These are phyloP conservation scores for Paulownia fortunei DNA, from an alignment of 257 asterid species.

Conservation along the genomic window DNA sequence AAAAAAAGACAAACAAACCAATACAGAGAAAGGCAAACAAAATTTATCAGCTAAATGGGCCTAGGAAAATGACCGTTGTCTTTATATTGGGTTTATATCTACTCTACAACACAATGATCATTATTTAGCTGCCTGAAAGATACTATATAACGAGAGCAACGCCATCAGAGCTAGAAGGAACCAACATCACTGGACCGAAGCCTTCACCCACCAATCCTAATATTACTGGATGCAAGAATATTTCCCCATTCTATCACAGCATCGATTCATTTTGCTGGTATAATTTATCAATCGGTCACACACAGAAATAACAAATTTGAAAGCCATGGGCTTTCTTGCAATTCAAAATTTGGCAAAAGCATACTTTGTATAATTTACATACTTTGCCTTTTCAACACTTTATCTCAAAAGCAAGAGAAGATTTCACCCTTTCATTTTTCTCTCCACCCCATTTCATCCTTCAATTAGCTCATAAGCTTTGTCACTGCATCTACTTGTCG, in stretches of 20 bases:
- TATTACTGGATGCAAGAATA: background rate
- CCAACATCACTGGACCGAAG: background rate
- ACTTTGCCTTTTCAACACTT: background rate
- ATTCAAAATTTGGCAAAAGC: background rate
- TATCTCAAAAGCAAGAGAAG: too few species aligned
- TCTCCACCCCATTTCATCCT: too few species aligned
- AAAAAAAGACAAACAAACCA: too few species aligned
- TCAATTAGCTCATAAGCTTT: too few species aligned
- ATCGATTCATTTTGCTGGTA: background rate
- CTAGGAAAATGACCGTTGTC: too few species aligned
- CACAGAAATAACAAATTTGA: background rate
- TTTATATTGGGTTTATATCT: background rate
- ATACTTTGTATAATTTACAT: too few species aligned
- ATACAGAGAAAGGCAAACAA: too few species aligned
- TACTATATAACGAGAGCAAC: background rate
- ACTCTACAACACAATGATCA: background rate
- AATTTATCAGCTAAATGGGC: too few species aligned
- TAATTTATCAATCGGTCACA: too few species aligned
- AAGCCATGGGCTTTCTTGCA: background rate
- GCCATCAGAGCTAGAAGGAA: background rate
- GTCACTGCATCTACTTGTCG: too few species aligned
- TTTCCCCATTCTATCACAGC: background rate
- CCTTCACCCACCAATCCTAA: background rate
- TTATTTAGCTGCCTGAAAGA: background rate
- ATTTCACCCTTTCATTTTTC: too few species aligned